phyloP scores from a whole-genome alignment of 1,284 basidiomycete genomes.

The Malassezia yamatoensis region DNA sequence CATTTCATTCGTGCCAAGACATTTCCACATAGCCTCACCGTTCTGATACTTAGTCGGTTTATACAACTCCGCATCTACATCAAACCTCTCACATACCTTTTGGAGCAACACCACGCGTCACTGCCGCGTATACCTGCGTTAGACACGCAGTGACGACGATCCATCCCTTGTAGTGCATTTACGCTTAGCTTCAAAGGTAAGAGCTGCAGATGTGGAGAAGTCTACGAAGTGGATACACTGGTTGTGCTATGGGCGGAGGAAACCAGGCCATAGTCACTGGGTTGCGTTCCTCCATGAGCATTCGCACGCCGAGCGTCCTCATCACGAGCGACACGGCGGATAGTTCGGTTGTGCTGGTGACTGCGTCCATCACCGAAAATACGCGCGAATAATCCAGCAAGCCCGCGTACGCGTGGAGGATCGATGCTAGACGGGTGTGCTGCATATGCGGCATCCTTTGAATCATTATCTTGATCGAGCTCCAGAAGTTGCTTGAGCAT shows the following conservation, averaged over 20 bases:
- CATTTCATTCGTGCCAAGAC: conserved; percentile 27
- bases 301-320: not conserved
- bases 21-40: conserved; percentile 25
- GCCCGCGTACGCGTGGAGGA: not conserved
- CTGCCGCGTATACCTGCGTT: not conserved
- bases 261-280: conserved; percentile 11
- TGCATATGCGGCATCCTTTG: not conserved
- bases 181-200: no score
- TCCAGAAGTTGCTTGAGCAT: conserved; percentile 26
- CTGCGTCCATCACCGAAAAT: conserved; percentile 6
- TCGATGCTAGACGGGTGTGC: not conserved
- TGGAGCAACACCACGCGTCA: conserved; percentile 10
- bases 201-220: no score
- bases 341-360: not conserved
- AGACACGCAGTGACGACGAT: conserved; percentile 47
- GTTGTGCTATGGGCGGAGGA: conserved; percentile 1
- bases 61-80: conserved; percentile 6
- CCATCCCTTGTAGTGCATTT: conserved; percentile 52
- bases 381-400: conserved; percentile 10
- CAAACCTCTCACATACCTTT: conserved; percentile 1
- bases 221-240: no score
- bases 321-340: not conserved
- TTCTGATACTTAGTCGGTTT: not conserved
- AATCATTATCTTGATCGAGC: conserved; percentile 8
- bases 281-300: not conserved